Evolutionary conservation across 495 filamentous ascomycete species (phyloP), one percentile per base, ranked within the genome.

Genomic region (Lichenothelia convexa): DNA sequence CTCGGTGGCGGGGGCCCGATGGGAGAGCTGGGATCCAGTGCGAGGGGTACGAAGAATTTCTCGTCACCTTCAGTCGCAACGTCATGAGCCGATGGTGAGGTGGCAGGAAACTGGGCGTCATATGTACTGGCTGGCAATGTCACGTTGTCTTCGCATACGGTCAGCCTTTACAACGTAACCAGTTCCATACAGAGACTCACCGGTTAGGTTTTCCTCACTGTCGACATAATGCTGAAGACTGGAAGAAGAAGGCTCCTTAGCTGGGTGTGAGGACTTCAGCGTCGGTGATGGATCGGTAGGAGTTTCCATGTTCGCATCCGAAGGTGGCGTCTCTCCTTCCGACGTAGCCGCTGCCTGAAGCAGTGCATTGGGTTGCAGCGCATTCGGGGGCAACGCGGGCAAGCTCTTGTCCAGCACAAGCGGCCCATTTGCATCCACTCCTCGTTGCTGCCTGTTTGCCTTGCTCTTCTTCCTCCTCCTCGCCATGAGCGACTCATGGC

Each of bases 401-500:
- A 97, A 67, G 7, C 85, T 92, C 48, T 99, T 99, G 56, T 99
- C 87, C 21, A 82, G 65, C 34, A 86, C 73, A 57, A 79, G 70
- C 13, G 72, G 64, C 37, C 71, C 67, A 46, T 68, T 75, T 21
- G 68, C 68, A 38, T 41, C 47, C 18, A 54, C 38, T 6, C 56
- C 45, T 3, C 67, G 60, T 39, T 69, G 62, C 48, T 74, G 70
- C 31, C n/a, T 8, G 59, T 36, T 67, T 70, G 56, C 80, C 77
- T 49, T 63, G 43, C 76, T 70, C 51, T 86, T 87, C 59, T 99
- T 99, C 38, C 84, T 71, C 45, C 91, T 69, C 39, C 91, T 66
- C 32, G 89, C 84, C 91, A 99, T 99, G 21, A 99, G 58, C n/a
- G 82, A 85, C 51, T 99, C 91, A 52, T 99, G 91, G 52, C 91